These are phyloP conservation scores for Trichophyton verrucosum DNA, from an alignment of 2,329 filamentous ascomycete genomes.

Conservation along the genomic window DNA sequence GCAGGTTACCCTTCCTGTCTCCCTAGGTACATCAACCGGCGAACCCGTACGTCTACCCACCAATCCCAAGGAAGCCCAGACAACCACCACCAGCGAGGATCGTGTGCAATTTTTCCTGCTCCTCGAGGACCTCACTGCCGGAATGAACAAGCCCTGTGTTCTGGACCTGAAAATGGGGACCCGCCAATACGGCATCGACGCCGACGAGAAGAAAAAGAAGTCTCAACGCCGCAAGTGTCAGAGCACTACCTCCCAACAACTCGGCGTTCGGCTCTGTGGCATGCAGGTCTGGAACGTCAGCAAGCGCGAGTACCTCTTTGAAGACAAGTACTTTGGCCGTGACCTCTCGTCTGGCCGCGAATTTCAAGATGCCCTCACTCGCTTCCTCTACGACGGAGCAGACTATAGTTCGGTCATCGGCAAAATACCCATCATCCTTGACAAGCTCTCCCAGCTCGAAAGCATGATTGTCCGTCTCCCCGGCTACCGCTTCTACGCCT, in stretches of 20 bases:
- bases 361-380: constrained; percentile 76
- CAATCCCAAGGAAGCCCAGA: constrained; percentile 65
- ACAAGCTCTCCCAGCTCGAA: constrained; percentile 73
- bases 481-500: constrained; percentile 90
- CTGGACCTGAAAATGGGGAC: constrained; percentile 99
- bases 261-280: constrained; percentile 88
- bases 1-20: constrained; percentile 10
- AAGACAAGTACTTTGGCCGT: constrained; percentile 95
- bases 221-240: constrained; percentile 90
- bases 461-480: constrained; percentile 65
- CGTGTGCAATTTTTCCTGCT: constrained; percentile 87
- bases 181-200: constrained; percentile 88
- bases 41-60: constrained; percentile 38
- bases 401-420: constrained; percentile 66
- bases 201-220: constrained; percentile 77
- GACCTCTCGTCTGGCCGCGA: constrained; percentile 75
- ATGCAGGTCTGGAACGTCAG: constrained; percentile 91
- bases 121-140: constrained; percentile 85
- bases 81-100: constrained; percentile 28
- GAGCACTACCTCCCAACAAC: constrained; percentile 75
- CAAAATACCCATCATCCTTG: constrained; percentile 76
- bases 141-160: constrained; percentile 93
- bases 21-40: constrained; percentile 14
- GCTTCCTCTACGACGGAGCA: constrained; percentile 82
- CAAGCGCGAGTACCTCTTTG: constrained; percentile 76